These are phyloP conservation scores for Primulina huaijiensis DNA, from an alignment of 257 asterid species.

Conservation along the genomic window DNA sequence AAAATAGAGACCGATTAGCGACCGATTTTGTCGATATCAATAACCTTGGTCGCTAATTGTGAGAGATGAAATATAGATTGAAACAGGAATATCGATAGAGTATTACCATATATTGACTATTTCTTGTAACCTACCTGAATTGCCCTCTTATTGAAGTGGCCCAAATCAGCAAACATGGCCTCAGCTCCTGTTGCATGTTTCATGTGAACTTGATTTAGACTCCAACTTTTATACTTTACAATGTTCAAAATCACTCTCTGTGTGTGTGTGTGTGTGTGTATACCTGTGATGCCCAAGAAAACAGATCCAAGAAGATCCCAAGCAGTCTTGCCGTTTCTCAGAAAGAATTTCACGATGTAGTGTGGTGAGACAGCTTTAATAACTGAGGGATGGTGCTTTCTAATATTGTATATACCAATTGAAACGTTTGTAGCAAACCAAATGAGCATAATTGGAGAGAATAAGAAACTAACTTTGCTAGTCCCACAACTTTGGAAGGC, in stretches of 20 bases:
- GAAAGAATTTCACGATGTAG: constrained; percentile 42
- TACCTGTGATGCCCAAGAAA: constrained; percentile 62
- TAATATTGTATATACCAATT: constrained; percentile 55
- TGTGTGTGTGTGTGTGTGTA: too few species aligned
- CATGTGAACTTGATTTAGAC: not conserved
- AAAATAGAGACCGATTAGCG: too few species aligned
- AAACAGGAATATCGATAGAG: too few species aligned
- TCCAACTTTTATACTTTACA: not conserved
- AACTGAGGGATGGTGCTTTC: constrained; percentile 42
- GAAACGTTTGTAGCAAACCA: constrained; percentile 61
- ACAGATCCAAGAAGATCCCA: constrained; percentile 70
- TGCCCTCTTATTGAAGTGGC: constrained; percentile 67
- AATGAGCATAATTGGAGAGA: constrained; percentile 61
- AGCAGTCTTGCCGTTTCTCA: constrained; percentile 40
- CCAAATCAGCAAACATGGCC: constrained; percentile 83
- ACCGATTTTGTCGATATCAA: too few species aligned
- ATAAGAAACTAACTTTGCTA: constrained; percentile 57
- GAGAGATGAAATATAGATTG: too few species aligned
- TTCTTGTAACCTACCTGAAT: constrained; percentile 43
- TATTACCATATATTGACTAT: not conserved
- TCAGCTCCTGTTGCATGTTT: constrained; percentile 46
- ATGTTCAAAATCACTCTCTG: too few species aligned
- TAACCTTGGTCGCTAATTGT: too few species aligned
- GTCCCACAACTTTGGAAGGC: constrained; percentile 64
- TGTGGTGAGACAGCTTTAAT: constrained; percentile 61